phyloP scores from a whole-genome alignment of 208 protist genomes.

The Leishmania aethiopica region DNA sequence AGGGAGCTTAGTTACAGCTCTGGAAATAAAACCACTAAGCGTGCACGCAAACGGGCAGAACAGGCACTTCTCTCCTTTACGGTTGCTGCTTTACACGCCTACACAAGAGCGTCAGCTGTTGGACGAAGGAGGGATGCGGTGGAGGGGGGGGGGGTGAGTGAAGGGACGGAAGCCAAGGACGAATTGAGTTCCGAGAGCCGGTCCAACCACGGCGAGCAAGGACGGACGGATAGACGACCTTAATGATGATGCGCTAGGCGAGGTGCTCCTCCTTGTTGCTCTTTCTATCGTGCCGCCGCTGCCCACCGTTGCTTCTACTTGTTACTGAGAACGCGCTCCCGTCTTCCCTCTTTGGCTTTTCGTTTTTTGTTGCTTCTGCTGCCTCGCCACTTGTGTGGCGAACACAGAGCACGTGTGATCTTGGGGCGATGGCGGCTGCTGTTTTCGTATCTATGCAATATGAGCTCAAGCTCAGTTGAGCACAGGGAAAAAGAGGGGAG shows the following conservation, averaged over 20 bases:
- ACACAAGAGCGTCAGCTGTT: not conserved
- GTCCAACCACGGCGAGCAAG: not conserved
- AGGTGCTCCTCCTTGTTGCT: not conserved
- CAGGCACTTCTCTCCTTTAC: not conserved
- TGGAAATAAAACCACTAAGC: not conserved
- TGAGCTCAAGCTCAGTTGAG: not conserved
- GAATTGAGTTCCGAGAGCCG: not conserved
- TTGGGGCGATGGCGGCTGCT: not conserved
- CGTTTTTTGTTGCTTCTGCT: not conserved
- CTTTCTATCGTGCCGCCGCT: not conserved
- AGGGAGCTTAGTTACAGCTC: not conserved
- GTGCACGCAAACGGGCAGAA: not conserved
- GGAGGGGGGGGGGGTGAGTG: not conserved
- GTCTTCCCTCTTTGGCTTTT: not conserved
- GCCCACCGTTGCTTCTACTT: not conserved
- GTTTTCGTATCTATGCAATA: not conserved
- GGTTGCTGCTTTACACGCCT: not conserved
- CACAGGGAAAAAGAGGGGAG: conserved; percentile 1
- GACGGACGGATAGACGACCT: too few species aligned
- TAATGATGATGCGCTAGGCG: not conserved
- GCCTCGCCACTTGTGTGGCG: not conserved
- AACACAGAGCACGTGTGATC: not conserved
- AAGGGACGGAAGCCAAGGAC: not conserved
- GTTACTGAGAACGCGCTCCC: not conserved
- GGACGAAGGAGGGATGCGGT: not conserved